Evolutionary conservation across 352 stramenopile genomes (phyloP).

Genomic region (Phytophthora pseudosyringae): DNA sequence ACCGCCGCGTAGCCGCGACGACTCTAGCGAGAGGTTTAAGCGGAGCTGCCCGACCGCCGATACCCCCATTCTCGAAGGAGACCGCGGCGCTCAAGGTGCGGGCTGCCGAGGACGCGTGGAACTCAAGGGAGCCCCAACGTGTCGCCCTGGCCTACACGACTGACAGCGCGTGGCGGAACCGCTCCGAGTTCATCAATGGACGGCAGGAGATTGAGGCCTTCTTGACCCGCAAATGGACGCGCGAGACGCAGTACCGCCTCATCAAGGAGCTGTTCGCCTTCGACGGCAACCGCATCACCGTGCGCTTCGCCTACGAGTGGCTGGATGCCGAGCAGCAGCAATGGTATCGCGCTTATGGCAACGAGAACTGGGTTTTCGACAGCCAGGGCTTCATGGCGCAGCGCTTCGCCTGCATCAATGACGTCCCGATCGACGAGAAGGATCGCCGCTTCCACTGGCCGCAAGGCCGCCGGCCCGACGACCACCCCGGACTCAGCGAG

Average conservation of each 20-base stretch:
- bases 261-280: conserved; percentile 92
- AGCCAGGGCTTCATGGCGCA: conserved; percentile 81
- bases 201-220: conserved; percentile 81
- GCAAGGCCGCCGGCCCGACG: conserved; percentile 55
- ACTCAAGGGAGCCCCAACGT: conserved; percentile 69
- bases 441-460: conserved; percentile 78
- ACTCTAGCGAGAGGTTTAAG: conserved; percentile 17
- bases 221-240: conserved; percentile 75
- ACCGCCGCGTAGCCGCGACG: not conserved
- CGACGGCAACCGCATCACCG: conserved; percentile 83
- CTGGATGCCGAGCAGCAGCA: conserved; percentile 50
- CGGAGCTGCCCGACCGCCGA: conserved; percentile 37
- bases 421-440: conserved; percentile 71
- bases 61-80: conserved; percentile 86
- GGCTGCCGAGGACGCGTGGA: conserved; percentile 90
- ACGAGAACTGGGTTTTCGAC: conserved; percentile 93
- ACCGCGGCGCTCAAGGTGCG: conserved; percentile 82
- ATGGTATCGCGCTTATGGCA: conserved; percentile 88
- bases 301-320: conserved; percentile 91
- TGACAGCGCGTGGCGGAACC: conserved; percentile 89
- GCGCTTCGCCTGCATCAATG: conserved; percentile 89
- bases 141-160: conserved; percentile 86
- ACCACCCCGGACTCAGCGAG: conserved; percentile 49
- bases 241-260: conserved; percentile 83
- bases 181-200: conserved; percentile 80